Evolutionary conservation across 2,329 filamentous ascomycete species (phyloP).

Genomic region (Alternaria triticimaculans): DNA sequence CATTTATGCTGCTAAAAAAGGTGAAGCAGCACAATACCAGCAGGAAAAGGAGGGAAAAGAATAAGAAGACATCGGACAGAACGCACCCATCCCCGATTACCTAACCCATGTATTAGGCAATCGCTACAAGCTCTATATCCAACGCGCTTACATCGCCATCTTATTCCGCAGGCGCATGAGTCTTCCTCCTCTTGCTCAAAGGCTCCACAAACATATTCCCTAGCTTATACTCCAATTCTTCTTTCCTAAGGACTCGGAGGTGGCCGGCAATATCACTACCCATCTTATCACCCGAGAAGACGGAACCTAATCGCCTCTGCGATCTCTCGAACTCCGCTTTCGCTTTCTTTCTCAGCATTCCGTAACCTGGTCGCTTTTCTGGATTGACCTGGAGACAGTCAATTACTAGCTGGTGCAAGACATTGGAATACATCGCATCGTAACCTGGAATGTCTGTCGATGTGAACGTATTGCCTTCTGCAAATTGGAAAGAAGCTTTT

Average conservation of each 20-base stretch:
- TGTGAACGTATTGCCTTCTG: neutral
- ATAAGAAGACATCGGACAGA: no score
- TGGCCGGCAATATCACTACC: neutral
- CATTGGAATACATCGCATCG: neutral
- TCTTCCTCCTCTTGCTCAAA: neutral
- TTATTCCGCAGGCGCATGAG: accelerated
- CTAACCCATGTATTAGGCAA: no score
- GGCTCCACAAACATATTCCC: neutral
- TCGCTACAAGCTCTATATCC: no score
- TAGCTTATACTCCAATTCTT: neutral
- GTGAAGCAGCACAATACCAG: no score
- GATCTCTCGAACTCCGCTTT: neutral
- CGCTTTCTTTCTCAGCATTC: neutral
- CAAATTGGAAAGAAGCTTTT: neutral
- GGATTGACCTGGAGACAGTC: neutral
- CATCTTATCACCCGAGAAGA: neutral
- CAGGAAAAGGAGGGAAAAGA: no score
- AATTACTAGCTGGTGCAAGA: neutral
- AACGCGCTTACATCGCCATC: neutral
- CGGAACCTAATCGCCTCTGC: neutral
- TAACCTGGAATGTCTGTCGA: neutral
- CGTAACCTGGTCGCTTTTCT: neutral
- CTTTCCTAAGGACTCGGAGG: neutral
- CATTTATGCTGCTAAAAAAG: no score
- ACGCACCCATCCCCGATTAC: no score